Evolutionary conservation across 2,329 filamentous ascomycete species (phyloP), one percentile per base, ranked within the genome.

Genomic region (Plectosphaerella sp.): DNA sequence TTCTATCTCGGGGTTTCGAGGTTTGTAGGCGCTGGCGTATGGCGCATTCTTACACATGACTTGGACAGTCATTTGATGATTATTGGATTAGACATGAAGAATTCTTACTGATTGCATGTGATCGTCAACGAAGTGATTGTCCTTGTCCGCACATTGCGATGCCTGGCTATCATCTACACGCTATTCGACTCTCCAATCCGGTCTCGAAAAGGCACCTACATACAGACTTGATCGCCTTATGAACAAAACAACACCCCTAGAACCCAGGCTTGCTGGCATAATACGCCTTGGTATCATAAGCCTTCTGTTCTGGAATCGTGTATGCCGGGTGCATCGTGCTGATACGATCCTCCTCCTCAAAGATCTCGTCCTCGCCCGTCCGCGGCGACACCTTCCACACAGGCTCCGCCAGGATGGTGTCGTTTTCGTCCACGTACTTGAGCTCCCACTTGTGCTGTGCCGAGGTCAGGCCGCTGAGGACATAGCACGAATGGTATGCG

Each of bases 401-500:
- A 50, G 75, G 70, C 49, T 62, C 65, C 55, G 64, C 61, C 63
- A 60, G 63, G 65, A 65, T 64, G 51, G 59, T 57, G 46, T 61
- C 63, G 33, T 69, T 65, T 48, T 56, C 61, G 54, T 24, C 57
- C 51, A 57, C 63, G 48, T 57, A 57, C 37, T 54, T 56, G 61
- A 82, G 69, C 56, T 72, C 68, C 80, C 79, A 83, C 61, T 78
- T 74, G 67, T 96, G 82, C 71, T 96, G 90, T 22, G 87, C 87
- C 50, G 86, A 87, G 67, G 89, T 94, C 59, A 97, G 76, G 5
- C 93, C 93, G 20, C 88, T 86, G 18, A 97, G 80, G 28, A 92
- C 90, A 72, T 97, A 97, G 72, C 89, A 94, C 45, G 91, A 91
- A 71, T 97, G 93, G 64, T 97, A 97, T 47, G 88, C 86, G 72